Base-by-base conservation (phyloP, 768 basidiomycete genomes). In the Pisolithus tinctorius region DNA sequence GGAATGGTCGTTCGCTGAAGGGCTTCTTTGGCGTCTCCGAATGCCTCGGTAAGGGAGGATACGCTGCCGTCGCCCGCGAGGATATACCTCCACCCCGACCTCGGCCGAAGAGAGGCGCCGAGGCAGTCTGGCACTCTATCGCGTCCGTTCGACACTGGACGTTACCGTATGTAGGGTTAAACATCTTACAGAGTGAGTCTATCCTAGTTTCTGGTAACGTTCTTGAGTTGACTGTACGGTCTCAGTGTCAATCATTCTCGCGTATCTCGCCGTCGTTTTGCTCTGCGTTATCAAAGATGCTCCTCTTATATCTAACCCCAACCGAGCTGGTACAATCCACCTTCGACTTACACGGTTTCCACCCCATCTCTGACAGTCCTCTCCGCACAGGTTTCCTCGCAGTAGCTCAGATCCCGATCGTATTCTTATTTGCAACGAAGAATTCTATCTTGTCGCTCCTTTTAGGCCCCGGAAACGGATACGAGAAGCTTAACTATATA, bases 301-400 rank as follows among this genome's bases (percentile, higher is more conserved):
- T 0, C 76, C 79, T 2, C 77, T 93, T 2, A 48, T 77, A 4
- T 69, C 72, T 39, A 92, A 91, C 56, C 77, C 90, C 1, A 93
- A 93, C 62, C 74, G 90, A 26, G 82, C 86, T 26, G 89, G 88
- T 83, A 20, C 20, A 57, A 51, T 73, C 56, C 5, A 6, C 48
- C 48, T 0, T 41, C 41, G 13, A 27, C 11, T 48, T 31, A 7
- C 11, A 25, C 37, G 13, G 47, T 20, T n/a, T 42, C 20, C 20
- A 23, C 7, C 31, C 26, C n/a, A 53, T 45, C 13, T 11, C 57
- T 64, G 72, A 17, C 5, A 25, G 39, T 25, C 20, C 20, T 20
- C 7, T 14, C n/a, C 34, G 5, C 13, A 45, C 54, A 79, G 82
- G 83, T 6, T 84, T 84, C 65, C 64, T 84, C 31, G 78, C 79